Conservation (phyloP, 208 protist genomes). For the Leptomonas seymouri region DNA sequence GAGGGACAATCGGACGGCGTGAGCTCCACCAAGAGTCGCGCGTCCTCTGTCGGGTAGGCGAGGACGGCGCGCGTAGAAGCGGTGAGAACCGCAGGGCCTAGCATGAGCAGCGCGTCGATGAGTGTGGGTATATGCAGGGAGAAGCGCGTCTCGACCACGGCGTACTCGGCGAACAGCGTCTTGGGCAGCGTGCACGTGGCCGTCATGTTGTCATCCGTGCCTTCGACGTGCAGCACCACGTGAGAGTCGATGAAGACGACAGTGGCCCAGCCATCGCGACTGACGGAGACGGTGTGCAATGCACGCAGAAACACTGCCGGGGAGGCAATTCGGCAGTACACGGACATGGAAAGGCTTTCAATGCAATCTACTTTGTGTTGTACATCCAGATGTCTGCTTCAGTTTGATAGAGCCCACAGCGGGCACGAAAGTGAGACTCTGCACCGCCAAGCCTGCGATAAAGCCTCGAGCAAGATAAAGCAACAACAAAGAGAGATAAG, state of each 20-base stretch:
- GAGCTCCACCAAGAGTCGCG: constrained; percentile 71
- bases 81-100: constrained; percentile 39
- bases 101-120: constrained; percentile 71
- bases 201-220: constrained; percentile 69
- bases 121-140: constrained; percentile 66
- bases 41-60: constrained; percentile 56
- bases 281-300: constrained; percentile 49
- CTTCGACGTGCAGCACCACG: constrained; percentile 75
- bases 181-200: constrained; percentile 74
- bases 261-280: constrained; percentile 69
- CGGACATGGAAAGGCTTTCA: constrained; percentile 38
- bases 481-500: too few relatives aligned
- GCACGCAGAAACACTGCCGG: constrained; percentile 63
- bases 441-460: too few relatives aligned
- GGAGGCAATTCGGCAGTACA: constrained; percentile 67
- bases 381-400: too few relatives aligned
- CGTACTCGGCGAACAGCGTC: constrained; percentile 78
- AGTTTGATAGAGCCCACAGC: too few relatives aligned
- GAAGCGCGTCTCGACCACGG: constrained; percentile 57
- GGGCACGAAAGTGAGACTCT: too few relatives aligned
- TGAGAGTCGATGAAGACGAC: constrained; percentile 62
- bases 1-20: constrained; percentile 21
- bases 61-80: constrained; percentile 41
- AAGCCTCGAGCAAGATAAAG: too few relatives aligned
- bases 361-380: too few relatives aligned